Conservation (phyloP, 2,329 filamentous ascomycete genomes). For the Blumeriella jaapii region DNA sequence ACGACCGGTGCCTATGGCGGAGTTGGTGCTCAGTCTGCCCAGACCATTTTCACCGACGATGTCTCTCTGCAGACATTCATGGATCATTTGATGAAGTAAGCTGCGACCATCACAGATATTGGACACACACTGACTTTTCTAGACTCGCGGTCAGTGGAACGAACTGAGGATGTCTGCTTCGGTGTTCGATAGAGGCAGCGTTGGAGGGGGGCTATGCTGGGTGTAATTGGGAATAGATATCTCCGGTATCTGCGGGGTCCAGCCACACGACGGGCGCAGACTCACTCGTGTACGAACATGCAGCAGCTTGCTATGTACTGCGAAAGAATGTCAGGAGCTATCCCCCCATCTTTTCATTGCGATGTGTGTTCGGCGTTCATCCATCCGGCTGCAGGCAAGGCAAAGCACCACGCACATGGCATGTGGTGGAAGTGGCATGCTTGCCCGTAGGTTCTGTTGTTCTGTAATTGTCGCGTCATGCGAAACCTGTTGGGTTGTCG, state of each 20-base stretch:
- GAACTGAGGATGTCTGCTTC: slow-evolving; percentile 33
- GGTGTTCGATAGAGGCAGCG: background rate
- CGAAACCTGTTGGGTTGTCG: no score
- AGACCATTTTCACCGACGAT: slow-evolving; percentile 98
- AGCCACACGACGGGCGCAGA: background rate
- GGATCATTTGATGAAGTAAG: slow-evolving; percentile 98
- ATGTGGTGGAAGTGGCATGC: no score
- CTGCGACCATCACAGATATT: slow-evolving; percentile 16
- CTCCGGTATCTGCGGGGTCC: background rate
- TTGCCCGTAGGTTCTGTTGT: no score
- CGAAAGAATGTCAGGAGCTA: slow-evolving; percentile 1
- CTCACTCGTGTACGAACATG: slow-evolving; percentile 1
- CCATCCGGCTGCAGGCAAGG: no score
- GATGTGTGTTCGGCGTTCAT: no score
- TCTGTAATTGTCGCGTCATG: no score
- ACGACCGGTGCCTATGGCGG: slow-evolving; percentile 88
- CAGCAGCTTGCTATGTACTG: slow-evolving; percentile 1
- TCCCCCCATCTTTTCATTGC: background rate
- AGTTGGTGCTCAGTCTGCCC: slow-evolving; percentile 71
- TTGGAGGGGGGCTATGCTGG: background rate
- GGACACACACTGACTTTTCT: background rate
- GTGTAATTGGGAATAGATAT: background rate
- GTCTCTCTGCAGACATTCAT: slow-evolving; percentile 98
- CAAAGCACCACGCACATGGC: no score
- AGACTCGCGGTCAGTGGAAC: slow-evolving; percentile 53